Evolutionary conservation across 495 filamentous ascomycete genomes (phyloP).

Genomic region (Penicillium bovifimosum): DNA sequence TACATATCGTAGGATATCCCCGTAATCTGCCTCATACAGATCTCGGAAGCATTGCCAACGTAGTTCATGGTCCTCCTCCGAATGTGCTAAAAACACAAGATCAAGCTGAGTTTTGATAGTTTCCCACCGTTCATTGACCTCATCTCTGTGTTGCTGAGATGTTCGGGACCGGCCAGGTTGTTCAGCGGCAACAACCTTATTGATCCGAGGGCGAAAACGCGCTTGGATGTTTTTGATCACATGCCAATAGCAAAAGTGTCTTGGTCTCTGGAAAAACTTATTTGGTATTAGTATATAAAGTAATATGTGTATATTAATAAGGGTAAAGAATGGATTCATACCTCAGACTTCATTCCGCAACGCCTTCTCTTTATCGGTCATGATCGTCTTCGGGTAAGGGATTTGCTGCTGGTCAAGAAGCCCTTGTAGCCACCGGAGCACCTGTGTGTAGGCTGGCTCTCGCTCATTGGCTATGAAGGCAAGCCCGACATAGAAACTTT

Average conservation of each 20-base stretch:
- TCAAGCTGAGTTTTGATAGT: not conserved
- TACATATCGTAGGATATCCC: not conserved
- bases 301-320: too few relatives aligned
- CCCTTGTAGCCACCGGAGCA: not conserved
- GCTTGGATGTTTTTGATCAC: not conserved
- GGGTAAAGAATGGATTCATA: too few relatives aligned
- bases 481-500: conserved; percentile 6
- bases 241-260: conserved; percentile 2
- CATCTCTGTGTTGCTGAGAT: not conserved
- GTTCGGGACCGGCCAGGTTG: not conserved
- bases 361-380: conserved; percentile 1
- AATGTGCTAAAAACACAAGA: not conserved
- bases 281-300: too few relatives aligned
- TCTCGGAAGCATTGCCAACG: not conserved
- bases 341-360: not conserved
- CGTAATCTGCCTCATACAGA: not conserved
- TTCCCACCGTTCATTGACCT: not conserved
- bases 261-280: not conserved
- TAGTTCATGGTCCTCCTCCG: not conserved
- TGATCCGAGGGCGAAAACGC: not conserved
- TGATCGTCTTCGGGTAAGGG: not conserved
- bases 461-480: conserved; percentile 2
- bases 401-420: not conserved
- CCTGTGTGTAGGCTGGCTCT: not conserved
- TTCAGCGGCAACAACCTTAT: not conserved